phyloP scores from a whole-genome alignment of 2,329 filamentous ascomycete genomes.

The Coleophoma crateriformis region DNA sequence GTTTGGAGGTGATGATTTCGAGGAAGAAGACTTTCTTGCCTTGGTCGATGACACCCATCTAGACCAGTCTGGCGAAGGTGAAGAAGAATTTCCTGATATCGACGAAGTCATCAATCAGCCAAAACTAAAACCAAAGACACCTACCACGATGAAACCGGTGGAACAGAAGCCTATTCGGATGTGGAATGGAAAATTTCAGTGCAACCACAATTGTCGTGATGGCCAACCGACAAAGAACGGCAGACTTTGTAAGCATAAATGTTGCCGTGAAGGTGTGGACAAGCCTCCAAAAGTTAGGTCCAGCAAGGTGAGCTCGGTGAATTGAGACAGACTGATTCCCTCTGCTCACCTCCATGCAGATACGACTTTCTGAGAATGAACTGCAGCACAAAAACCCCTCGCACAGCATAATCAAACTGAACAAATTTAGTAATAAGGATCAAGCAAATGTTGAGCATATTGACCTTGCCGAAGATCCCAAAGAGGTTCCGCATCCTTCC shows the following conservation, averaged over 20 bases:
- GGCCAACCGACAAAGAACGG: conserved; percentile 30
- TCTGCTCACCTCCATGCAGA: background rate
- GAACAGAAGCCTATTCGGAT: conserved; percentile 42
- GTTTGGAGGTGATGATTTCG: conserved; percentile 27
- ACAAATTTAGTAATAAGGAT: background rate
- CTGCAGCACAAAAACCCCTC: conserved; percentile 9
- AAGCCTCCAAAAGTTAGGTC: conserved; percentile 38
- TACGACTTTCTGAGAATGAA: background rate
- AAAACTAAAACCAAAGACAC: conserved; percentile 1
- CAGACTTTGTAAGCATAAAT: conserved; percentile 60
- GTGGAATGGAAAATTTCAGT: conserved; percentile 67
- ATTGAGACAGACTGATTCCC: too few species aligned
- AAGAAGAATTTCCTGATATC: conserved; percentile 46
- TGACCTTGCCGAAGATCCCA: conserved; percentile 17
- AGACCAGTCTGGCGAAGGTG: conserved; percentile 14
- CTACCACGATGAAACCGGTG: background rate
- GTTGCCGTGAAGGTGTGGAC: conserved; percentile 66
- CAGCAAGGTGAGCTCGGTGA: conserved; percentile 12
- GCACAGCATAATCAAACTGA: background rate
- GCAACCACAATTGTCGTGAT: conserved; percentile 61
- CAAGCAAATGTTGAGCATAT: conserved; percentile 19
- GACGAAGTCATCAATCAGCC: conserved; percentile 45
- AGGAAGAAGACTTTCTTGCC: conserved; percentile 36
- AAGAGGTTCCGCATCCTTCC: conserved; percentile 11
- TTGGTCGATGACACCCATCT: conserved; percentile 21